Conservation (phyloP, 2,329 filamentous ascomycete genomes). For the Biscogniauxia sp. region DNA sequence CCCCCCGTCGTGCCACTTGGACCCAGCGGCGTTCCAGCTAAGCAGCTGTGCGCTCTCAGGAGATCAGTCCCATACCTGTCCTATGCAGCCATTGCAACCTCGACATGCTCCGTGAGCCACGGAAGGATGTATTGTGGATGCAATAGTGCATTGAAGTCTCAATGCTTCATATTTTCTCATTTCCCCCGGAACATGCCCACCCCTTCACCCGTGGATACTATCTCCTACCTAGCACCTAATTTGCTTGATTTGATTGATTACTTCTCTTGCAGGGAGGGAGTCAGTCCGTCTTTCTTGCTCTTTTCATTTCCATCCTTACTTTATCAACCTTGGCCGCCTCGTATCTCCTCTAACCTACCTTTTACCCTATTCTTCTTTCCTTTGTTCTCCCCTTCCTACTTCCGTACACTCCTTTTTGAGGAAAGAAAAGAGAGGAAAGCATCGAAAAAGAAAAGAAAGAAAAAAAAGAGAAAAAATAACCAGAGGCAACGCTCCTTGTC, state of each 20-base stretch:
- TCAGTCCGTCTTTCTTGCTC: conserved; percentile 14
- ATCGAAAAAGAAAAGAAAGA: conserved; percentile 6
- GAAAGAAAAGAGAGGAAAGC: conserved; percentile 15
- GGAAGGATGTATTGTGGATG: conserved; percentile 31
- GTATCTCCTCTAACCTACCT: conserved; percentile 10
- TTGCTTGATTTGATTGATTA: conserved; percentile 30
- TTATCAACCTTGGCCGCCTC: conserved; percentile 22
- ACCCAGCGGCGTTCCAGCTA: conserved; percentile 16
- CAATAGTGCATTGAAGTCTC: conserved; percentile 33
- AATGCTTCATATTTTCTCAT: conserved; percentile 31
- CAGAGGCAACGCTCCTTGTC: conserved; percentile 18
- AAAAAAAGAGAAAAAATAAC: conserved; percentile 8
- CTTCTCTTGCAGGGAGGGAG: conserved; percentile 25
- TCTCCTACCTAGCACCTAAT: conserved; percentile 24
- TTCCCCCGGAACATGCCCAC: conserved; percentile 33
- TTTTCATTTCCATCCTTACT: conserved; percentile 14
- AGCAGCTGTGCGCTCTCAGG: conserved; percentile 8
- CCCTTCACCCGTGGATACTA: conserved; percentile 30
- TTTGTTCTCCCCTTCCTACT: conserved; percentile 27
- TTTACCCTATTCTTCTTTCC: conserved; percentile 23
- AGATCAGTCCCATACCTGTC: not conserved
- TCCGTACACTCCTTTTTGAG: conserved; percentile 19
- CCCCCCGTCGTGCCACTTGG: not conserved
- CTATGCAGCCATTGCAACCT: conserved; percentile 11
- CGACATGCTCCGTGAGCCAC: conserved; percentile 22